phyloP scores from a whole-genome alignment of 1,284 basidiomycete genomes.

The Ceratobasidium theobromae region DNA sequence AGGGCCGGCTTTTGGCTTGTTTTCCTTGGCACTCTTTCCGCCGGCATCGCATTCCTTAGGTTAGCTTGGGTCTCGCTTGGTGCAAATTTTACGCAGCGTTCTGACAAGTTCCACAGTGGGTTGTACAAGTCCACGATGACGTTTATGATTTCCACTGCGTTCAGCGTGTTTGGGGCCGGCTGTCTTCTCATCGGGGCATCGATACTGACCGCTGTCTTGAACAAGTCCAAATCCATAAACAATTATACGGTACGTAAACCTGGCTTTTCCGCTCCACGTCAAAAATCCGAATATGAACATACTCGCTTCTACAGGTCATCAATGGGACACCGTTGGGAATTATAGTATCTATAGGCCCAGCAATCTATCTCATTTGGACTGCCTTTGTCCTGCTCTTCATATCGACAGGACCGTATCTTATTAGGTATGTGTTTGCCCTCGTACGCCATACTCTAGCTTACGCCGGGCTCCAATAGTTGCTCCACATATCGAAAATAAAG shows the following conservation, averaged over 20 bases:
- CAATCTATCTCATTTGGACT: conserved; percentile 35
- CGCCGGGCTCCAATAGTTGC: conserved; percentile 16
- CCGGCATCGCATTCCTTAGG: conserved; percentile 61
- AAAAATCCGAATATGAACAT: neutral
- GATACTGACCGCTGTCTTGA: conserved; percentile 74
- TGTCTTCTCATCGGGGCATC: conserved; percentile 67
- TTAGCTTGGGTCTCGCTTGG: conserved; percentile 45
- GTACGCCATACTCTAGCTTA: neutral
- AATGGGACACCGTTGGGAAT: conserved; percentile 33
- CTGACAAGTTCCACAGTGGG: conserved; percentile 51
- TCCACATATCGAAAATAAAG: conserved; percentile 32
- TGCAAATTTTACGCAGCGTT: conserved; percentile 5
- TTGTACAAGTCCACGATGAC: conserved; percentile 63
- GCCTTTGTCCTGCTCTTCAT: conserved; percentile 35
- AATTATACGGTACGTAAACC: conserved; percentile 36
- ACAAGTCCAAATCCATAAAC: conserved; percentile 63
- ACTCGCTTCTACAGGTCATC: conserved; percentile 17
- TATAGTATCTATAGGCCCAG: conserved; percentile 29
- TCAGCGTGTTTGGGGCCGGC: conserved; percentile 60
- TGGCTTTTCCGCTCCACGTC: neutral
- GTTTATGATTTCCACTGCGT: conserved; percentile 65
- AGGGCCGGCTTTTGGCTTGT: conserved; percentile 73
- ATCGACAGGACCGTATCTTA: conserved; percentile 36
- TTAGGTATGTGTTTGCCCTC: conserved; percentile 32
- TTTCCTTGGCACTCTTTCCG: conserved; percentile 67